Conservation (phyloP, 2,329 filamentous ascomycete species). For the Fonsecaea erecta region DNA sequence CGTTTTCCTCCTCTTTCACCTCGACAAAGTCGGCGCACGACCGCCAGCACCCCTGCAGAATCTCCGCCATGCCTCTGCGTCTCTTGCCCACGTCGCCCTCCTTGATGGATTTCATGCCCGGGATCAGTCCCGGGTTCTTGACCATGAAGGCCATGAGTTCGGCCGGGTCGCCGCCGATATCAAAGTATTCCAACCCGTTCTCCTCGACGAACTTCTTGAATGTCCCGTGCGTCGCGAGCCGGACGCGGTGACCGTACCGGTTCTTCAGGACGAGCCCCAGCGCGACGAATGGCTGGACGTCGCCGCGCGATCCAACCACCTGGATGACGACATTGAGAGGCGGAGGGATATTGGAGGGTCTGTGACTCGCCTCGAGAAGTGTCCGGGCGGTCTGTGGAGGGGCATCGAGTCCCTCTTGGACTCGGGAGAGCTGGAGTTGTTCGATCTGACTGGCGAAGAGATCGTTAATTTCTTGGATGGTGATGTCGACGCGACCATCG, state of each 20-base stretch:
- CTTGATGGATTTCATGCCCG: constrained; percentile 74
- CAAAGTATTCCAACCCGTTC: constrained; percentile 75
- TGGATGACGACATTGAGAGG: constrained; percentile 77
- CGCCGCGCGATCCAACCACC: constrained; percentile 73
- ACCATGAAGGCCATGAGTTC: constrained; percentile 90
- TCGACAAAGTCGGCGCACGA: constrained; percentile 81
- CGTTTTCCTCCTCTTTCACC: constrained; percentile 50
- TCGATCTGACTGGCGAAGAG: constrained; percentile 68
- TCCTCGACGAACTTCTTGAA: constrained; percentile 72
- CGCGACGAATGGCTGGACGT: constrained; percentile 76
- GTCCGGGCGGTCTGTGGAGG: constrained; percentile 60
- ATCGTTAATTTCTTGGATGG: constrained; percentile 71
- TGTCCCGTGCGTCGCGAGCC: constrained; percentile 72
- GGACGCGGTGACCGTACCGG: constrained; percentile 71
- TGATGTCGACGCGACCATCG: constrained; percentile 78
- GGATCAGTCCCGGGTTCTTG: constrained; percentile 84
- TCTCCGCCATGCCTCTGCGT: constrained; percentile 75
- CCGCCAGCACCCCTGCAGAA: constrained; percentile 83
- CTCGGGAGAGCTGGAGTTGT: constrained; percentile 43
- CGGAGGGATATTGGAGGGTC: constrained; percentile 60
- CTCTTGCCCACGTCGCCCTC: constrained; percentile 77
- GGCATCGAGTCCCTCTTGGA: constrained; percentile 39
- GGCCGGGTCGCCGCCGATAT: constrained; percentile 74
- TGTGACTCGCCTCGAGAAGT: constrained; percentile 66
- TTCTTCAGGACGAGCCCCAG: constrained; percentile 68